Base-by-base conservation (phyloP, 2,329 filamentous ascomycete species). In the Colletotrichum tamarilloi region DNA sequence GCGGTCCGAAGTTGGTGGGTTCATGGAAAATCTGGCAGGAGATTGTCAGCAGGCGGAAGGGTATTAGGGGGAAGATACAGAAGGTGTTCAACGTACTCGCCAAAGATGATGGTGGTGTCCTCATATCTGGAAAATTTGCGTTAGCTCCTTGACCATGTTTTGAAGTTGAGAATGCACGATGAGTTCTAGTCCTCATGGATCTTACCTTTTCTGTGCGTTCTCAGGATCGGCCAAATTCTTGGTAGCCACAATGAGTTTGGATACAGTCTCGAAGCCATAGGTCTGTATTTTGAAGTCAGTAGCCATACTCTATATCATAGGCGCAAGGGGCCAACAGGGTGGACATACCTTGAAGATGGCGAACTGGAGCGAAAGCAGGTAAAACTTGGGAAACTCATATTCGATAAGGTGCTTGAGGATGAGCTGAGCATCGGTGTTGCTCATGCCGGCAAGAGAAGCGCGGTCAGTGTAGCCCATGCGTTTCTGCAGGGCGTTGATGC, bases 371-470 rank as follows among this genome's bases (percentile, higher is more conserved):
- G 80, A 77, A 35, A 83, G 73, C 16, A 81, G 79, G 73, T 82
- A 84, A 35, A 84, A 77, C 11, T 80, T 76, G 0, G 85, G 84
- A 46, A 85, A 85, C 67, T 86, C 84, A 1, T 76, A 73, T 19
- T 77, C 68, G 5, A 77, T 71, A 7, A 84, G 71, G 42, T 79
- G 78, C 71, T 81, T 80, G 19, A 86, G 77, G 73, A 88, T 85
- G 67, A 81, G 80, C 70, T 86, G 84, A 6, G 87, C 85, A 63
- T 88, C 83, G 73, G 81, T 74, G 55, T 82, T 81, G 19, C 83
- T 85, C 85, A 86, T 86, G 63, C 76, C 74, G 11, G 80, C 77
- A 9, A 85, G 67, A 5, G 84, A 84, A 9, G 74, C 75, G 14
- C 83, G 82, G 73, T 83, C 78, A 5, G 79, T 73, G 70, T 79